phyloP scores from a whole-genome alignment of 495 filamentous ascomycete species.

The Cladorrhinum samala region DNA sequence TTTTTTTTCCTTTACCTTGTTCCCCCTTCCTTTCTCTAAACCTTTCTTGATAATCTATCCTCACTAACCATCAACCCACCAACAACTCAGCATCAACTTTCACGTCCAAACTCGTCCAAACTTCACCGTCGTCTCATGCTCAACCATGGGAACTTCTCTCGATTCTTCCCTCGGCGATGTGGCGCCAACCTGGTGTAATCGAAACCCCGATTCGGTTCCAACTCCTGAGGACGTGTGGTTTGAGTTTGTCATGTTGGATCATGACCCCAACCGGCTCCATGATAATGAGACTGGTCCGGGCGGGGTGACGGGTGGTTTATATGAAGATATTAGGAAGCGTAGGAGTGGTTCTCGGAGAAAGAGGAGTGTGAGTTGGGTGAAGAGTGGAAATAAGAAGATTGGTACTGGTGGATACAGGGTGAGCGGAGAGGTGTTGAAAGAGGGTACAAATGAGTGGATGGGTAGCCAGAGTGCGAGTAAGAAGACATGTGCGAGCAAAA shows the following conservation, averaged over 20 bases:
- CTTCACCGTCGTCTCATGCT: conserved; percentile 8
- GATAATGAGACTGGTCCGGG: not conserved
- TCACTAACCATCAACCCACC: not conserved
- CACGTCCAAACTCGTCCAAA: conserved; percentile 11
- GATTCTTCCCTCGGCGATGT: conserved; percentile 8
- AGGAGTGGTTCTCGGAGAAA: no score
- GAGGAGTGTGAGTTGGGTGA: no score
- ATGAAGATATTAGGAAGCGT: no score
- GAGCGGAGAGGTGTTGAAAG: no score
- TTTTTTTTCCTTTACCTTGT: not conserved
- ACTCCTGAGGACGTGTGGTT: conserved; percentile 17
- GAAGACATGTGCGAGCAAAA: not conserved
- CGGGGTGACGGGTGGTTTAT: no score
- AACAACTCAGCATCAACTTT: conserved; percentile 18
- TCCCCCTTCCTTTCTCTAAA: not conserved
- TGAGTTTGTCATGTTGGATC: conserved; percentile 7
- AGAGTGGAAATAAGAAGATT: no score
- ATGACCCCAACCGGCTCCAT: not conserved
- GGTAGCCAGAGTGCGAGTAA: no score
- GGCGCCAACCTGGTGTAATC: conserved; percentile 17
- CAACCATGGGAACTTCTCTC: conserved; percentile 18
- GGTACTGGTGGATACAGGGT: no score
- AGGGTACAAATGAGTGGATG: no score
- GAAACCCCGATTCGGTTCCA: not conserved
- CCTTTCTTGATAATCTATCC: not conserved